A percentile compares a stretch with the other conserved stretches of the same genome.
Conservation (phyloP, 192 early-diverging fungal genomes). For the Gigaspora rosea region DNA sequence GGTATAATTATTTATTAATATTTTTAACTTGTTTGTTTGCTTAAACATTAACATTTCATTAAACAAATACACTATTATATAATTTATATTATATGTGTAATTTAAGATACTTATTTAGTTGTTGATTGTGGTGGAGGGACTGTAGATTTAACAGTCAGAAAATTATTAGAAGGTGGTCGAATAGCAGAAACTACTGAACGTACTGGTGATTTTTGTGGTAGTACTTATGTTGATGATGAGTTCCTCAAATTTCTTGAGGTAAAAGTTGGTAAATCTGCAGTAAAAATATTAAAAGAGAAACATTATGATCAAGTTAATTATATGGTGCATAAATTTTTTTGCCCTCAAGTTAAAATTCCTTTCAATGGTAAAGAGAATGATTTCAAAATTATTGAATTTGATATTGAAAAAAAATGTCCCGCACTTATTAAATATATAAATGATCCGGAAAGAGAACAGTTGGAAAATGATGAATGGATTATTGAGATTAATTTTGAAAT, state of each 20-base stretch:
- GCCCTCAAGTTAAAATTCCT: too few relatives aligned
- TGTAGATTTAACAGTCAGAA: background rate
- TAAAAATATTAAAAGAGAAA: background rate
- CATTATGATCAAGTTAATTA: too few relatives aligned
- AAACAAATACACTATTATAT: background rate
- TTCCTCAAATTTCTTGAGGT: background rate
- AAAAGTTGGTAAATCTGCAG: background rate
- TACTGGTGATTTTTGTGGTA: background rate
- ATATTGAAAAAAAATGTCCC: too few relatives aligned
- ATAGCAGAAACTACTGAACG: background rate
- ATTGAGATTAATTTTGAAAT: background rate
- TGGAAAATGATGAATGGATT: slow-evolving; percentile 46
- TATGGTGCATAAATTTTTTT: too few relatives aligned
- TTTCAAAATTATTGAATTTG: too few relatives aligned
- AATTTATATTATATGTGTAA: background rate
- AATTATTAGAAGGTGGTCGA: background rate
- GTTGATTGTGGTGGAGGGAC: slow-evolving; percentile 2
- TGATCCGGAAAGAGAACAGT: slow-evolving; percentile 35
- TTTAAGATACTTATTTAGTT: background rate
- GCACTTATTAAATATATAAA: too few relatives aligned
- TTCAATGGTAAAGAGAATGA: too few relatives aligned
- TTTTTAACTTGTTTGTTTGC: too few relatives aligned
- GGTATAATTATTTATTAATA: too few relatives aligned
- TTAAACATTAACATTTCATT: too few relatives aligned
- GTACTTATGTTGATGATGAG: background rate